phyloP scores from a whole-genome alignment of 1,284 basidiomycete genomes.

The Neotropicomus parvogracilis region DNA sequence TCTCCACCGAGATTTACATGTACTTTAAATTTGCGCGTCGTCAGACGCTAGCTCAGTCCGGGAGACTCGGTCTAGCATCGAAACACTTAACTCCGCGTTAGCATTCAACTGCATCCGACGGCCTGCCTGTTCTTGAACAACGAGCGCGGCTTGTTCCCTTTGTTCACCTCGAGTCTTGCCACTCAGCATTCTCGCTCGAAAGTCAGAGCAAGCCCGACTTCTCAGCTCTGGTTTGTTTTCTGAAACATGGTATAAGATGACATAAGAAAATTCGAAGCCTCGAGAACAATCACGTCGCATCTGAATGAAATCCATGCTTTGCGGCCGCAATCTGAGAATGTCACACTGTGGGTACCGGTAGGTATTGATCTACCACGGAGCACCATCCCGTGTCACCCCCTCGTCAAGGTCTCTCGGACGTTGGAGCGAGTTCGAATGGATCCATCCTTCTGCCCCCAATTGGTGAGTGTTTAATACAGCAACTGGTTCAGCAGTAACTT shows the following conservation, averaged over 20 bases:
- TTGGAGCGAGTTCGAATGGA: neutral
- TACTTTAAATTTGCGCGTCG: too few species aligned
- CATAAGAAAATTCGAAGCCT: neutral
- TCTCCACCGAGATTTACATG: too few species aligned
- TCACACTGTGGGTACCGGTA: neutral
- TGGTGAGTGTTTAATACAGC: conserved; percentile 2
- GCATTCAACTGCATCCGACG: too few species aligned
- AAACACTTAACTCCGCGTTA: too few species aligned
- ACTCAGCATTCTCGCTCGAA: too few species aligned
- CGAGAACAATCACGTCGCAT: neutral
- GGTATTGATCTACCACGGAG: neutral
- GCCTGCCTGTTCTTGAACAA: too few species aligned
- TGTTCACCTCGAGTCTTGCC: too few species aligned
- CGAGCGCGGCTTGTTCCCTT: too few species aligned
- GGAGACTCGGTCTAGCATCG: too few species aligned
- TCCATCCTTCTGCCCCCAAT: neutral
- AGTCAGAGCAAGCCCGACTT: neutral
- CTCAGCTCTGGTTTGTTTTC: neutral
- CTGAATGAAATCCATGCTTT: too few species aligned
- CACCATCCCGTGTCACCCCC: neutral
- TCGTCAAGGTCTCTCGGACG: neutral
- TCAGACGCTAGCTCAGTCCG: too few species aligned
- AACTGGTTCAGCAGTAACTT: neutral
- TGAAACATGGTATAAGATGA: neutral
- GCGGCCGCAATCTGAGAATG: neutral